A percentile compares a stretch with the other conserved stretches of the same genome.
phyloP scores from a whole-genome alignment of 148 eudicot species.

The Nyssa sinensis region DNA sequence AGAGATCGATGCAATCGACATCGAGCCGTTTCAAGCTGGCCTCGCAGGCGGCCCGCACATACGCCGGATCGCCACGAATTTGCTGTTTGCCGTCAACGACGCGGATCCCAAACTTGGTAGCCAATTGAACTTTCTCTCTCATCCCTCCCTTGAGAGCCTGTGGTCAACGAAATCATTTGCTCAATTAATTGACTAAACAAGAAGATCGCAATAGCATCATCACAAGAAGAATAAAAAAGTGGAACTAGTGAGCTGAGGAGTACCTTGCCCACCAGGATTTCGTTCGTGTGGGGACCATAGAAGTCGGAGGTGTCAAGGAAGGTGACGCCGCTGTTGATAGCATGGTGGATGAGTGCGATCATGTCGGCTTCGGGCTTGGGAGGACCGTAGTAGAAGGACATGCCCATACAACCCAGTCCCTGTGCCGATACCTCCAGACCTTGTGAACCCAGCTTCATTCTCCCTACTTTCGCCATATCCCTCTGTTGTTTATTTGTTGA shows the following conservation, averaged over 20 bases:
- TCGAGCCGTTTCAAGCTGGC: no score
- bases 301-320: constrained; percentile 35
- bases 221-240: not conserved
- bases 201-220: no score
- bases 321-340: constrained; percentile 28
- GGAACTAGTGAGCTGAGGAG: not conserved
- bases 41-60: constrained; percentile 17
- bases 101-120: not conserved
- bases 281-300: constrained; percentile 35
- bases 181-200: not conserved
- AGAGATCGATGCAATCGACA: no score
- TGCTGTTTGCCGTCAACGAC: not conserved
- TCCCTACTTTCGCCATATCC: constrained; percentile 10
- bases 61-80: not conserved
- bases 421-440: constrained; percentile 27
- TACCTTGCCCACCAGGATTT: constrained; percentile 22
- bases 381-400: constrained; percentile 24
- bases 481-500: no score
- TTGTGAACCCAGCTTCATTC: constrained; percentile 21
- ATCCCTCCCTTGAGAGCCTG: constrained; percentile 30
- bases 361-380: constrained; percentile 19
- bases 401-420: constrained; percentile 35
- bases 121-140: not conserved
- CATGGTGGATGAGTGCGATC: constrained; percentile 29
- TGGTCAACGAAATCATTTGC: not conserved